These are phyloP conservation scores for Fusarium tanahbumbuense DNA, from an alignment of 2,329 filamentous ascomycete genomes.

Conservation along the genomic window DNA sequence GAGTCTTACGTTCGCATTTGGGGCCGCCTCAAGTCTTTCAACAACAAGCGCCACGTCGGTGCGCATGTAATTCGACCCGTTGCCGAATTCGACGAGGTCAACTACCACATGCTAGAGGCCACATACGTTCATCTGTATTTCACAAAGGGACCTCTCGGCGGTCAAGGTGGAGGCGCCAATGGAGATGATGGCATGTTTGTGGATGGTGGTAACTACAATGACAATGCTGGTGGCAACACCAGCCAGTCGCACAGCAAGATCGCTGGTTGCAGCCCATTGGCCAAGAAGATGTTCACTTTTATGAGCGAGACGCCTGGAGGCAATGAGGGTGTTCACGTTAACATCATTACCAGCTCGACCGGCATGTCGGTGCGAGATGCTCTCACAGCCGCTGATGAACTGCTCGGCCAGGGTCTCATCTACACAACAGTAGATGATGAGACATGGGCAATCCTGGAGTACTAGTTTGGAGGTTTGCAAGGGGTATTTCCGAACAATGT, in stretches of 20 bases:
- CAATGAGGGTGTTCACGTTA: conserved; percentile 86
- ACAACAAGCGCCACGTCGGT: conserved; percentile 83
- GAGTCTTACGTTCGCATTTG: conserved; percentile 88
- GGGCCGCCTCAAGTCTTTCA: conserved; percentile 86
- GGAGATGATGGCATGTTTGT: conserved; percentile 67
- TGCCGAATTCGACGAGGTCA: conserved; percentile 89
- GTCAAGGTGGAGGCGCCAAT: conserved; percentile 53
- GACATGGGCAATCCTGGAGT: conserved; percentile 88
- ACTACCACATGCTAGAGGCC: conserved; percentile 90
- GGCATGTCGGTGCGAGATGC: conserved; percentile 77
- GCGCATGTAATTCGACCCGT: conserved; percentile 85
- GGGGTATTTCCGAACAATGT: not conserved
- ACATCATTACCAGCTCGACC: conserved; percentile 76
- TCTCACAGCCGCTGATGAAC: conserved; percentile 81
- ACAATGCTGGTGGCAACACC: conserved; percentile 51
- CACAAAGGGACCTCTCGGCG: conserved; percentile 72
- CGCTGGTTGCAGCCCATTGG: conserved; percentile 64
- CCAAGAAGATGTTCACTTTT: conserved; percentile 77
- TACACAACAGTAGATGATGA: conserved; percentile 94
- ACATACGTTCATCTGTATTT: conserved; percentile 89
- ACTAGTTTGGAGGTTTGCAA: conserved; percentile 50
- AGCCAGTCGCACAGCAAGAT: conserved; percentile 56
- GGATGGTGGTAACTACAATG: conserved; percentile 59
- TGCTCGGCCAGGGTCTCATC: conserved; percentile 78
- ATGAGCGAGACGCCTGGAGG: conserved; percentile 75